Base-by-base conservation (phyloP, 441 rosid species). In the Eruca vesicaria region DNA sequence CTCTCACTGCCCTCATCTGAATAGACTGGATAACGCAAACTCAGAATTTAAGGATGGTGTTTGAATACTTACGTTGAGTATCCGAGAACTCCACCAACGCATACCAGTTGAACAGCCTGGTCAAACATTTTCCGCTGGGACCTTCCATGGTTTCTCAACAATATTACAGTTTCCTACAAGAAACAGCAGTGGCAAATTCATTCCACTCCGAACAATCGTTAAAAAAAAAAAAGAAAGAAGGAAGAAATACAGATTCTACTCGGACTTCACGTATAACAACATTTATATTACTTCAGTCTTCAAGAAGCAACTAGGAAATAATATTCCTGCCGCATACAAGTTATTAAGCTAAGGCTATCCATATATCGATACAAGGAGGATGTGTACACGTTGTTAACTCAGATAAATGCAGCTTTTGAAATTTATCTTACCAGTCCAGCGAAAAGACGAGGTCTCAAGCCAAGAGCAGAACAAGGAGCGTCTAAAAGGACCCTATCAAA, bases 381-480 rank as follows among this genome's bases (percentile, higher is more conserved):
- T 14, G 21, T n/a, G 61, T 43, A 20, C 20, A 58, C 56, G 5
- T 74, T 38, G 5, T 43, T 15, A 1, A 67, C 55, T 7, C 67
- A 72, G 1, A 29, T 20, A 14, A 4, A 70, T 43, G 35, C 69
- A 26, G 45, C 14, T 57, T 52, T n/a, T n/a, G 60, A n/a, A 18
- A 50, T 38, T 53, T 4, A 20, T 66, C 81, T 23, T 87, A 96
- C 99, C 98, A 89, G 87, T 57, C 87, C 90, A 74, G 90, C 86
- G 76, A 90, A 95, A 68, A 95, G 91, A 56, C 98, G 86, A 64
- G 99, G 99, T 75, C 99, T 86, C 86, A 93, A 83, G 72, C 98
- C 98, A 79, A 96, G 99, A 81, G 99, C 98, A 77, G 99, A 96
- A 75, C 99, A 93, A 15, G 99, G 99, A 52, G 98, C 97, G 74